Base-by-base conservation (phyloP, 1,284 basidiomycete species). In the Apiotrichum gracile region DNA sequence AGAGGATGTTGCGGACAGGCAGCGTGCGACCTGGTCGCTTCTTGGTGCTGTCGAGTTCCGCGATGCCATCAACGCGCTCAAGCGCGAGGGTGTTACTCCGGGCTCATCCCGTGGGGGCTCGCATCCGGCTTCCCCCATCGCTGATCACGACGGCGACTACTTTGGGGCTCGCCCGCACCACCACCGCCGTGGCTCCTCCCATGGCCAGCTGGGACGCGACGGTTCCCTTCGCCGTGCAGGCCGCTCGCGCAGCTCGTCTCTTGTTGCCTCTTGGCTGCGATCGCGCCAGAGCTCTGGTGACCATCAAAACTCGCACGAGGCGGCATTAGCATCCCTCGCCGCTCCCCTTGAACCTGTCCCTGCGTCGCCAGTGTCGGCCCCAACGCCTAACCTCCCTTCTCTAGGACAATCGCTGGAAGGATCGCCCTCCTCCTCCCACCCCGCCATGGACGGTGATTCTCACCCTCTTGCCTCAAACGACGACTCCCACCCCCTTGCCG, bases 1-100 rank as follows among this genome's bases (percentile, higher is more conserved):
- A 13, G 53, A 58, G n/a, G 26, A 29, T n/a, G 55, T 46, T 3
- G 52, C 53, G 22, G 68, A 73, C 47, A 66, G 66, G 21, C 57
- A 51, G 19, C 57, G 57, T 12, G 51, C 57, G 2, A 42, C 41
- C 2, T 59, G 52, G 42, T 59, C 57, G 29, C 57, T 59, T 8
- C 57, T 59, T 17, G 57, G 57, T 16, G 57, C 57, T 21, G 53
- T 59, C 48, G 57, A 59, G 53, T 59, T 59, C 48, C 57, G 57
- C 40, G 57, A 59, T 26, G 57, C 96, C 16, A 86, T 97, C 16
- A 81, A 86, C 17, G 86, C 86, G 0, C 78, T 97, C 10, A 47
- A 37, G 22, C 82, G 84, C 52, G 78, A 80, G 17, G 77, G 78
- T 27, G 42, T 49, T 21, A 44, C 42, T 5, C 55, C 59, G 1